Conservation (phyloP, 331 rosid genomes). For the Erythrophleum ivorense region DNA sequence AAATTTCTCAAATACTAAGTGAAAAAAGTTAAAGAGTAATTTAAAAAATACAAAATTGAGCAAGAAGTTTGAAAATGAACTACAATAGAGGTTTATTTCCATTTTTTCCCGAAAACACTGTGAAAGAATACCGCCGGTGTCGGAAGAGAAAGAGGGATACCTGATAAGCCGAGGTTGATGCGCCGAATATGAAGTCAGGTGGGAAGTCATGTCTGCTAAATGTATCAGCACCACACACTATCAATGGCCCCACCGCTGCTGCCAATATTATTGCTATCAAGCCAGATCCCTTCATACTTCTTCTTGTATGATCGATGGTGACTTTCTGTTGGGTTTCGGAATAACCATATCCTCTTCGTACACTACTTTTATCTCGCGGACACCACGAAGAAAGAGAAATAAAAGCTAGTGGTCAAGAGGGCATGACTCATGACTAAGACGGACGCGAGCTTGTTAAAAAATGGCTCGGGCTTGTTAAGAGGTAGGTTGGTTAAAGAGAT, state of each 20-base stretch:
- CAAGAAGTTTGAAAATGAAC: no score
- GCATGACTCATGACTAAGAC: no score
- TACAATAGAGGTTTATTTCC: background rate
- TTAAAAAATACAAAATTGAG: no score
- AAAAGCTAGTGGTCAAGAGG: no score
- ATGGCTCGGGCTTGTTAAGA: no score
- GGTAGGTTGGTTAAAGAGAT: no score
- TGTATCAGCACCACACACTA: background rate
- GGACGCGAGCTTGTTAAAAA: no score
- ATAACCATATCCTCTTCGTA: background rate
- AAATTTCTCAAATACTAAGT: background rate
- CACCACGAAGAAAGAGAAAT: no score
- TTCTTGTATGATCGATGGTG: background rate
- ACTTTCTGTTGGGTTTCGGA: background rate
- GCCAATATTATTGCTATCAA: background rate
- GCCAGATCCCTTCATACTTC: background rate
- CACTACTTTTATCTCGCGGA: background rate
- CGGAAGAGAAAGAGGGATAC: constrained; percentile 3
- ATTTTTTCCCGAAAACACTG: background rate
- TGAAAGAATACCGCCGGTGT: background rate
- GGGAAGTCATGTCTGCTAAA: constrained; percentile 55
- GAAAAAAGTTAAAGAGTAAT: background rate
- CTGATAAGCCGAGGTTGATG: constrained; percentile 62
- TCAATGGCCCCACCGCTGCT: background rate
- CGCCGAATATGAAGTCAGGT: constrained; percentile 52